These are phyloP conservation scores for Blakeslea trispora DNA, from an alignment of 371 early-diverging fungal genomes.

Conservation along the genomic window DNA sequence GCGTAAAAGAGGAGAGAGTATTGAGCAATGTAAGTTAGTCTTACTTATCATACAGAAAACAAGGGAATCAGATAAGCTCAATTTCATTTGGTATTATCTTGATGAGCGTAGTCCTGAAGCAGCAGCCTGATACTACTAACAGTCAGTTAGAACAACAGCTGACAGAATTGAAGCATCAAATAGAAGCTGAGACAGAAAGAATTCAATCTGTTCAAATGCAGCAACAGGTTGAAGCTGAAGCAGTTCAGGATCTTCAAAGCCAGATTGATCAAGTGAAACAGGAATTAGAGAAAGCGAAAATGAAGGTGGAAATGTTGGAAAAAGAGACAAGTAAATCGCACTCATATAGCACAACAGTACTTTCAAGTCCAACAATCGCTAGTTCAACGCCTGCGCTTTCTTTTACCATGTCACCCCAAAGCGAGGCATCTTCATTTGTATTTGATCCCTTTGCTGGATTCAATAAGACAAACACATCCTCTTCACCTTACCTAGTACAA, in stretches of 20 bases:
- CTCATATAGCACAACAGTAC: background rate
- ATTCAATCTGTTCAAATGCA: background rate
- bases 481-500: too few relatives aligned
- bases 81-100: background rate
- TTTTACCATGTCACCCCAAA: slow-evolving; percentile 16
- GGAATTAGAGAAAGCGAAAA: background rate
- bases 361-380: background rate
- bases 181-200: slow-evolving; percentile 1
- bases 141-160: slow-evolving; percentile 6
- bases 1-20: slow-evolving; percentile 12
- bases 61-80: too few relatives aligned
- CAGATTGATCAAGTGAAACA: slow-evolving; percentile 1
- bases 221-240: background rate
- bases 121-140: background rate
- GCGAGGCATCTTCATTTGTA: background rate
- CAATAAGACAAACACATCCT: background rate
- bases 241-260: background rate
- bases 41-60: background rate
- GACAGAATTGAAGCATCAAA: slow-evolving; percentile 9
- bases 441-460: slow-evolving; percentile 9
- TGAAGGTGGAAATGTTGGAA: slow-evolving; percentile 3
- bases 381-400: slow-evolving; percentile 10
- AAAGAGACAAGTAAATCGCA: background rate
- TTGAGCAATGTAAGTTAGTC: slow-evolving; percentile 11
- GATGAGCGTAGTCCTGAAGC: background rate